Evolutionary conservation across 345 rosid species (phyloP), one percentile per base, ranked within the genome.

Genomic region (Acer saccharum): DNA sequence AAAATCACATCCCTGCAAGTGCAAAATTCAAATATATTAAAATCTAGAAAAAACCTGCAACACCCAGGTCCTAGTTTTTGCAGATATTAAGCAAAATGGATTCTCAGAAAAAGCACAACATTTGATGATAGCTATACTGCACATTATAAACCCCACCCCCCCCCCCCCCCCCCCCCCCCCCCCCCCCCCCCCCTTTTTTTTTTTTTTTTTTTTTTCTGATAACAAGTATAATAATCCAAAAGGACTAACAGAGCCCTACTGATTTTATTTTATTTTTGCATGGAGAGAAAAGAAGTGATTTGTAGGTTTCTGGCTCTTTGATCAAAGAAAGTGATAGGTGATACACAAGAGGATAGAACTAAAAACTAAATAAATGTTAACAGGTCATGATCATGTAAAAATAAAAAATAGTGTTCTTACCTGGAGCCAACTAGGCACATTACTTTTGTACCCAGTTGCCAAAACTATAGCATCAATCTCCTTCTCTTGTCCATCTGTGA

Each of bases 391-490:
- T 20, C 23, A 52, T 27, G 39, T 12, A 35, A 35, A 35, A 4
- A 35, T 32, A 29, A 29, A 4, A 35, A 35, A 35, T 35, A 5
- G 3, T 35, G 39, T 35, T 35, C 32, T 23, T 78, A 95, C 99
- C 97, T 87, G 86, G 79, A 95, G 95, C 99, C 99, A 95, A 85
- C 83, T 77, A 72, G 97, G 94, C 44, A 95, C 99, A 13, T 86
- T 95, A 87, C 99, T 95, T 81, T 84, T 90, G 83, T 92, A 95
- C 20, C 99, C 99, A 39, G 99, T 95, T 58, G 99, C 99, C 46
- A 95, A 80, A 43, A 95, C 88, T 76, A 95, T 86, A 18, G 98
- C 80, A 84, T 92, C 97, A 73, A 95, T 86, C 67, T 83, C 88
- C 81, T 78, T 82, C 58, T 93, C 97, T 86, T 89, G 88, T 63